phyloP scores from a whole-genome alignment of 2,329 filamentous ascomycete genomes.

The Sarocladiaceae sp. region DNA sequence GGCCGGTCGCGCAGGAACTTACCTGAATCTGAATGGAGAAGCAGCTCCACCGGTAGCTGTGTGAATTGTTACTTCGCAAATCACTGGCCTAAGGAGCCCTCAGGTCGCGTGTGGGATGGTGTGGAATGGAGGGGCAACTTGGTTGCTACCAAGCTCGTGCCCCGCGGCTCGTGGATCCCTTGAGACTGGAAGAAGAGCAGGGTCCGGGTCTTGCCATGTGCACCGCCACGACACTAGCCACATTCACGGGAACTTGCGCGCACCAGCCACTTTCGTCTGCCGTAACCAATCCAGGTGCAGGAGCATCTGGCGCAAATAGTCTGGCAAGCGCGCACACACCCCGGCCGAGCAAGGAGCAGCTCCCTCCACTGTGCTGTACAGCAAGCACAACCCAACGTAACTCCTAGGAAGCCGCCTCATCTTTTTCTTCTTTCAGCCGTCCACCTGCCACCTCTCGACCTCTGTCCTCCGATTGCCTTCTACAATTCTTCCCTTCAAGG shows the following conservation, averaged over 20 bases:
- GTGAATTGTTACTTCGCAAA: not conserved
- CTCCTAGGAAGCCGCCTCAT: constrained; percentile 1
- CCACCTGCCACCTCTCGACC: not conserved
- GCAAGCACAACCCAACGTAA: constrained; percentile 3
- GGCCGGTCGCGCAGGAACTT: not conserved
- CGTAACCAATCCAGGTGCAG: not conserved
- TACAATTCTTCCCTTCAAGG: no score
- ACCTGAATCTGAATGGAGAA: not conserved
- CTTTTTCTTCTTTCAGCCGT: not conserved
- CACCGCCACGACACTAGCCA: constrained; percentile 3
- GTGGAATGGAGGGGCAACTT: constrained; percentile 9
- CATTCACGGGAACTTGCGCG: not conserved
- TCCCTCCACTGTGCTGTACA: no score
- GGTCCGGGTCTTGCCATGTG: no score
- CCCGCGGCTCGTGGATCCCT: not conserved
- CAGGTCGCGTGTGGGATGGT: constrained; percentile 1
- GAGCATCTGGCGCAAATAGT: constrained; percentile 6
- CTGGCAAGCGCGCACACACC: constrained; percentile 4
- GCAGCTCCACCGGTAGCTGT: constrained; percentile 2
- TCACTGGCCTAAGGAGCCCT: not conserved
- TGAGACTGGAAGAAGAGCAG: no score
- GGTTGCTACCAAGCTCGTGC: not conserved
- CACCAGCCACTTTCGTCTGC: constrained; percentile 1
- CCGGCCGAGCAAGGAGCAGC: constrained; percentile 4
- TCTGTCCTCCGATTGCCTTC: not conserved